Evolutionary conservation across 441 rosid genomes (phyloP).

Genomic region (Lepidium campestre): DNA sequence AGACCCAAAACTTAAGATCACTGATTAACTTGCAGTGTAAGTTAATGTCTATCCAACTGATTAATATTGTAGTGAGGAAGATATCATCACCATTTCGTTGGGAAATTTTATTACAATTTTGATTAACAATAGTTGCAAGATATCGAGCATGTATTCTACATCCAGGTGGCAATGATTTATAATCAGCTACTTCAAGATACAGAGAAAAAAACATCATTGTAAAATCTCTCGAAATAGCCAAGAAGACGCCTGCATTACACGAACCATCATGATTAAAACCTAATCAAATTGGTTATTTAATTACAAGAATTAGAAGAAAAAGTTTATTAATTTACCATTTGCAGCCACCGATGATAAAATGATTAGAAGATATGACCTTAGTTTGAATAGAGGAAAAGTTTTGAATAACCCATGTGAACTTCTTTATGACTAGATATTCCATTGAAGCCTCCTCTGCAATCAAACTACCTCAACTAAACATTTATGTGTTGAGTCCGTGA

Average conservation of each 20-base stretch:
- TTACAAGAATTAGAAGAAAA: too few relatives aligned
- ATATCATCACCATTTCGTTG: background rate
- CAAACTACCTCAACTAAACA: background rate
- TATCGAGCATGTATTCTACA: background rate
- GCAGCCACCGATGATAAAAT: slow-evolving; percentile 7
- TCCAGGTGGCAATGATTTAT: background rate
- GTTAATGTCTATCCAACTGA: background rate
- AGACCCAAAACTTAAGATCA: background rate
- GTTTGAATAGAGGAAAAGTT: too few relatives aligned
- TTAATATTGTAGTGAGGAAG: background rate
- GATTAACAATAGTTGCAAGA: background rate
- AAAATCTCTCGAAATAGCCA: background rate
- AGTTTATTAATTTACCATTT: too few relatives aligned
- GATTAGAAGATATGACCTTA: slow-evolving; percentile 2
- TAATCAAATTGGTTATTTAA: too few relatives aligned
- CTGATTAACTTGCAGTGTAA: background rate
- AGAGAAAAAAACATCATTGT: slow-evolving; percentile 4
- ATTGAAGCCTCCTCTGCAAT: background rate
- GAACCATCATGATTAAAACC: background rate
- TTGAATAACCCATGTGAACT: too few relatives aligned
- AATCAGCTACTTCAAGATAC: background rate
- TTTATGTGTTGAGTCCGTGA: background rate
- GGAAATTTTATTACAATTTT: background rate
- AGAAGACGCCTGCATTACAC: background rate
- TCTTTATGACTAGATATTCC: background rate